Conservation (phyloP, 2,329 filamentous ascomycete genomes). For the Uncinocarpus reesii region DNA sequence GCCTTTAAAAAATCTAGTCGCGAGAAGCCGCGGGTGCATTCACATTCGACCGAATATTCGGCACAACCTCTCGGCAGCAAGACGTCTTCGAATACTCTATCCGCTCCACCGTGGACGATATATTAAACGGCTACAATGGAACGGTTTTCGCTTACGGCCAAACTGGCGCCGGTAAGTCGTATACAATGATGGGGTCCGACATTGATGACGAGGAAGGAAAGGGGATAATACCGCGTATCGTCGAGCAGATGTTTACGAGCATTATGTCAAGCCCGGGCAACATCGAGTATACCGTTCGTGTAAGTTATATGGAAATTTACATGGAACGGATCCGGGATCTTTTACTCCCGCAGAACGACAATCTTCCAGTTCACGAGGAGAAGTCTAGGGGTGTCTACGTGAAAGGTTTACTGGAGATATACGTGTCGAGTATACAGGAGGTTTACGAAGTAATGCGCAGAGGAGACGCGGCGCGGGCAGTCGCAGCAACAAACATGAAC, state of each 20-base stretch:
- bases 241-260: slow-evolving; percentile 94
- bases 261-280: slow-evolving; percentile 84
- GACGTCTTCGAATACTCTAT: slow-evolving; percentile 99
- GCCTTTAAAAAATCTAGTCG: slow-evolving; percentile 48
- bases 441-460: slow-evolving; percentile 95
- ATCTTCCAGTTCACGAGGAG: slow-evolving; percentile 94
- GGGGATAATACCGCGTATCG: slow-evolving; percentile 92
- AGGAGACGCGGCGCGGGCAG: slow-evolving; percentile 79
- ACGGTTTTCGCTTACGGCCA: slow-evolving; percentile 98
- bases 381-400: slow-evolving; percentile 94
- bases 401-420: slow-evolving; percentile 87
- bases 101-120: slow-evolving; percentile 88
- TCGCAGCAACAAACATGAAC: slow-evolving; percentile 98
- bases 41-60: slow-evolving; percentile 96
- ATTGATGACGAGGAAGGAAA: slow-evolving; percentile 82
- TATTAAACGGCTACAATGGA: slow-evolving; percentile 97
- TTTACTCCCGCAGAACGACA: slow-evolving; percentile 85
- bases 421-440: slow-evolving; percentile 88
- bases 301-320: slow-evolving; percentile 99
- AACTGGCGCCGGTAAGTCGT: slow-evolving; percentile 96
- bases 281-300: slow-evolving; percentile 96
- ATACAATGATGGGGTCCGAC: slow-evolving; percentile 96
- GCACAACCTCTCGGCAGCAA: slow-evolving; percentile 77
- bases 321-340: slow-evolving; percentile 98
- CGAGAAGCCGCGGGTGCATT: slow-evolving; percentile 74